These are phyloP conservation scores for Alisma plantagoaquatica DNA, from an alignment of 106 monocot genomes.

Conservation along the genomic window DNA sequence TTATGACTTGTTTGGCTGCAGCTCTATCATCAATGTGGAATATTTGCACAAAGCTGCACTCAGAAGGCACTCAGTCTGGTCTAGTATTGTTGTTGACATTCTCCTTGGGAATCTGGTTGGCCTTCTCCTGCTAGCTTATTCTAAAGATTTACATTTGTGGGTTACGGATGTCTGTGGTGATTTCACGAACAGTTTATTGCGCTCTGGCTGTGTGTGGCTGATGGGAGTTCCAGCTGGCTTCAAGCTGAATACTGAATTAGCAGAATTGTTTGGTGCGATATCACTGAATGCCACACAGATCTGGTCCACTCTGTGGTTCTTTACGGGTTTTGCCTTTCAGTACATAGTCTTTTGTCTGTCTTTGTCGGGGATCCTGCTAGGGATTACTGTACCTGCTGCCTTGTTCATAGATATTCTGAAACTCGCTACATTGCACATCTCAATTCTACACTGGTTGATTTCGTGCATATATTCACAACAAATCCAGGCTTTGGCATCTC, in stretches of 20 bases:
- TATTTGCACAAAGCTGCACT: conserved; percentile 49
- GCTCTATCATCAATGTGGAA: conserved; percentile 53
- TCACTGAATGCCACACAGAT: conserved; percentile 83
- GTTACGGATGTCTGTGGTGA: conserved; percentile 12
- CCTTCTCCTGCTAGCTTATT: conserved; percentile 26
- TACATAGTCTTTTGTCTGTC: conserved; percentile 38
- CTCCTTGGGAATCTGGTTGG: conserved; percentile 56
- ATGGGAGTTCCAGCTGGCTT: conserved; percentile 99
- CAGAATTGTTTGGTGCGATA: conserved; percentile 68
- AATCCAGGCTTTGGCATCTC: conserved; percentile 71
- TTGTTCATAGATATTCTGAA: conserved; percentile 80
- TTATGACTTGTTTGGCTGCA: conserved; percentile 18
- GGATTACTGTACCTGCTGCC: conserved; percentile 50
- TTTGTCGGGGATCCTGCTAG: conserved; percentile 49
- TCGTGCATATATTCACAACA: conserved; percentile 72
- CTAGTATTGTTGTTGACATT: conserved; percentile 48
- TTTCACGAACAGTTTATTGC: conserved; percentile 59
- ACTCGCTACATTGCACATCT: conserved; percentile 60
- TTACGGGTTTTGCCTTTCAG: conserved; percentile 23
- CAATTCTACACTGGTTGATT: conserved; percentile 48
- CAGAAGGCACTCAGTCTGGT: conserved; percentile 64
- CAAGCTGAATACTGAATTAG: conserved; percentile 87
- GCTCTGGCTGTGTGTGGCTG: conserved; percentile 92
- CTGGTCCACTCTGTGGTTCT: conserved; percentile 81
- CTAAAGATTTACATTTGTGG: conserved; percentile 26